phyloP scores from a whole-genome alignment of 106 monocot species.

The Posidonia australis region DNA sequence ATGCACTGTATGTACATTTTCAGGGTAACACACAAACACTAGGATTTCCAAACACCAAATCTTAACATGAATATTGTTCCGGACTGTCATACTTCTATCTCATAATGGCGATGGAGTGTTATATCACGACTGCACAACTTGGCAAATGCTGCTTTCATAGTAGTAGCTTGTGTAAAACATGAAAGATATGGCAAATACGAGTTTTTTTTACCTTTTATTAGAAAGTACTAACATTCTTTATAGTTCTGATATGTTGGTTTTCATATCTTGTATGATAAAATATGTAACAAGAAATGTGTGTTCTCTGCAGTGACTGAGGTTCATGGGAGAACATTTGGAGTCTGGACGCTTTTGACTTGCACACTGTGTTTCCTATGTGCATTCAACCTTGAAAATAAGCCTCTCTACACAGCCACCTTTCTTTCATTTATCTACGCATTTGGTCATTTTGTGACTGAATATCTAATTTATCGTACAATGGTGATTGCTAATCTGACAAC shows the following conservation, averaged over 20 bases:
- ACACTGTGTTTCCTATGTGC: slow-evolving; percentile 87
- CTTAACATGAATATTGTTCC: too few relatives aligned
- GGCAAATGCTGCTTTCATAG: too few relatives aligned
- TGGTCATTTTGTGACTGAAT: slow-evolving; percentile 85
- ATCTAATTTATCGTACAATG: slow-evolving; percentile 81
- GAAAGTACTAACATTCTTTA: not conserved
- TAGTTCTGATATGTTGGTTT: not conserved
- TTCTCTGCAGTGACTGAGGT: slow-evolving; percentile 84
- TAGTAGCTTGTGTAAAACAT: too few relatives aligned
- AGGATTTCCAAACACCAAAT: too few relatives aligned
- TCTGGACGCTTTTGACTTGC: slow-evolving; percentile 91
- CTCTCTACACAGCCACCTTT: slow-evolving; percentile 71
- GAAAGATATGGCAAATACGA: too few relatives aligned
- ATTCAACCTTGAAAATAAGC: slow-evolving; percentile 80
- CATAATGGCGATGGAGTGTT: not conserved
- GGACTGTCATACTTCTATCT: too few relatives aligned
- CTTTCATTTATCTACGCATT: slow-evolving; percentile 90
- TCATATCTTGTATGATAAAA: not conserved
- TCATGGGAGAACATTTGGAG: slow-evolving; percentile 95
- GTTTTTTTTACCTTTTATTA: not conserved
- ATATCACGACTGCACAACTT: not conserved
- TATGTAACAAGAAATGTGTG: not conserved
- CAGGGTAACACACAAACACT: too few relatives aligned
- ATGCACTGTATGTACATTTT: too few relatives aligned
- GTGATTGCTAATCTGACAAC: slow-evolving; percentile 66